Evolutionary conservation across 176 grass and related monocot genomes (phyloP), one percentile per base, ranked within the genome.

Genomic region (Saccharum spontaneum): DNA sequence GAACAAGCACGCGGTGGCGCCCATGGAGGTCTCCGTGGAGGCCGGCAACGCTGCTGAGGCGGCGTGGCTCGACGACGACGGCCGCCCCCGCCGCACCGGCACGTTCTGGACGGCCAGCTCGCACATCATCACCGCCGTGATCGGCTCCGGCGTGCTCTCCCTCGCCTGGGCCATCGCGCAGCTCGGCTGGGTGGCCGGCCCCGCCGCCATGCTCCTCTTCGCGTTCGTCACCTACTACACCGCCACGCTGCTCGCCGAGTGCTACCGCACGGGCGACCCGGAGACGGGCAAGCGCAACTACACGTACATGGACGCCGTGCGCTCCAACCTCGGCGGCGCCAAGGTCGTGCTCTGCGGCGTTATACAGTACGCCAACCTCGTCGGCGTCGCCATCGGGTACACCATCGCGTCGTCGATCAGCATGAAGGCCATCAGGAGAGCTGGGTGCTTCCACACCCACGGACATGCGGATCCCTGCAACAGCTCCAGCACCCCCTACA

Each of bases 41-140:
- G 72, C 88, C 54, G 83, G 88, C 8, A 90, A 86, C 71, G 50
- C 57, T 4, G 64, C 76, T 1, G 82, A 22, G 16, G 67, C 67
- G 0, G 66, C 82, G 49, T 80, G 50, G 52, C 83, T 92, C 20
- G 95, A 95, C 67, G 95, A 98, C 22, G 95, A 98, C 31, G 92
- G 90, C 0, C 82, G 89, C 0, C 67, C 82, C 0, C 78, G 44
- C 7, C 81, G 86, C 2, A 82, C 70, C 10, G 28, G 28, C 28
- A 28, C 28, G 28, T 28, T 28, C 28, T 28, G 28, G 28, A 28
- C 1, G 28, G 28, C 28, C 28, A 28, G 28, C 28, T 28, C 28
- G 28, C 28, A 28, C 28, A 28, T 28, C 28, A 28, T 28, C 28
- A 28, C 28, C 28, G 28, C 28, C 28, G 28, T 28, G 28, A 28